These are phyloP conservation scores for Taphrina deformans DNA, from an alignment of 1,139 yeast species.

Conservation along the genomic window DNA sequence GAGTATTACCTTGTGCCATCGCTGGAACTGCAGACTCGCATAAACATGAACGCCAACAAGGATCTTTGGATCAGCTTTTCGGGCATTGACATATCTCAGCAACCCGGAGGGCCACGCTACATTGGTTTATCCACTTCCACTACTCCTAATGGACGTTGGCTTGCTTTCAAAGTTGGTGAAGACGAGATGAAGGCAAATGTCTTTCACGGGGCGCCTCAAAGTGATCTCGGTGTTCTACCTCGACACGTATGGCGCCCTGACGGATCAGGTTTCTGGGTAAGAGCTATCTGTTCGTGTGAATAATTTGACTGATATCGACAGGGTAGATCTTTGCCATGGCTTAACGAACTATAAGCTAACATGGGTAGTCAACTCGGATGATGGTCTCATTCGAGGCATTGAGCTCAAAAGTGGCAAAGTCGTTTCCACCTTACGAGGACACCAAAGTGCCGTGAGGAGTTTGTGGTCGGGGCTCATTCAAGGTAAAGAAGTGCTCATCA, in stretches of 20 bases:
- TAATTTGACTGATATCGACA: neutral
- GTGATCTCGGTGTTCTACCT: slow-evolving; percentile 47
- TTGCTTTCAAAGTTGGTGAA: slow-evolving; percentile 43
- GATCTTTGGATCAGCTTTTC: slow-evolving; percentile 68
- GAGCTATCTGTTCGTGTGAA: neutral
- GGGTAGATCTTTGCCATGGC: neutral
- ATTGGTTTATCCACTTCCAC: slow-evolving; percentile 63
- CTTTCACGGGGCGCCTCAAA: slow-evolving; percentile 67
- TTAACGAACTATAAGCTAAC: neutral
- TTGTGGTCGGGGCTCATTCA: slow-evolving; percentile 45
- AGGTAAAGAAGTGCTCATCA: slow-evolving; percentile 48
- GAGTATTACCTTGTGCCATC: slow-evolving; percentile 48
- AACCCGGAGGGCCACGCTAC: slow-evolving; percentile 40
- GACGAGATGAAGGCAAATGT: slow-evolving; percentile 59
- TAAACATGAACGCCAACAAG: slow-evolving; percentile 73
- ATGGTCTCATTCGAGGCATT: slow-evolving; percentile 58
- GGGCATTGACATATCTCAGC: slow-evolving; percentile 54
- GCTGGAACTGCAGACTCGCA: slow-evolving; percentile 49
- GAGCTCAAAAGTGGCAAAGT: slow-evolving; percentile 41
- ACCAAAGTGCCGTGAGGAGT: slow-evolving; percentile 52
- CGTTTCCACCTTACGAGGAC: slow-evolving; percentile 39
- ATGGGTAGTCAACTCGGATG: slow-evolving; percentile 56
- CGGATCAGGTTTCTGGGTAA: slow-evolving; percentile 30
- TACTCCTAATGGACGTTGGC: slow-evolving; percentile 69
- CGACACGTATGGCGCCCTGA: slow-evolving; percentile 28